Evolutionary conservation across 306 rosid genomes (phyloP).

Genomic region (Prunus davidiana): DNA sequence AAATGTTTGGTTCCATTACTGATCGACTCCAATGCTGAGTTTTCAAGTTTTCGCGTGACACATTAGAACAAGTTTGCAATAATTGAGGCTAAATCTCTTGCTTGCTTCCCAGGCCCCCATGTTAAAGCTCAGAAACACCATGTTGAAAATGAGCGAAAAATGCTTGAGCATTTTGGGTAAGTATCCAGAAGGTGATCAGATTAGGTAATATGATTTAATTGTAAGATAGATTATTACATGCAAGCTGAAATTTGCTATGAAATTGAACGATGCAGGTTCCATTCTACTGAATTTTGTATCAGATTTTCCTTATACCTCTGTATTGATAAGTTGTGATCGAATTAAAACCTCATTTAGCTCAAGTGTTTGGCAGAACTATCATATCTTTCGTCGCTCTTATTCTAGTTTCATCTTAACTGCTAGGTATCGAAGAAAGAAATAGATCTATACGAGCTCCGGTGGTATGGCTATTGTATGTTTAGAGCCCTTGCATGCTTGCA

Average conservation of each 20-base stretch:
- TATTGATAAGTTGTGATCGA: neutral
- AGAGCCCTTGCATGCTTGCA: slow-evolving; percentile 20
- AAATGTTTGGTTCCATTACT: too few species aligned
- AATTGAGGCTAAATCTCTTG: neutral
- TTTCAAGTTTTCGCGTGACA: too few species aligned
- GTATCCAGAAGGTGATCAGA: slow-evolving; percentile 6
- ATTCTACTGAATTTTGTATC: neutral
- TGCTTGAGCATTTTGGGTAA: slow-evolving; percentile 42
- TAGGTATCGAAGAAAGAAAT: slow-evolving; percentile 18
- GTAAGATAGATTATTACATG: too few species aligned
- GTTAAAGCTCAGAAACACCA: slow-evolving; percentile 36
- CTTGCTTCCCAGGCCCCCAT: slow-evolving; percentile 32
- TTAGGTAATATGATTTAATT: neutral
- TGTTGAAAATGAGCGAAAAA: slow-evolving; percentile 29
- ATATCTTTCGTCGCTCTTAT: neutral
- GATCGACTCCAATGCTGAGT: too few species aligned
- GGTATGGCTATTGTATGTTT: slow-evolving; percentile 27
- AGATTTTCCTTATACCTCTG: neutral
- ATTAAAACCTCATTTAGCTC: neutral
- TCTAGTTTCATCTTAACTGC: neutral
- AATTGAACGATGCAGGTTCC: neutral
- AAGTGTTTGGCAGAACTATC: neutral
- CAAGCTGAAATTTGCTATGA: too few species aligned
- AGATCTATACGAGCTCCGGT: slow-evolving; percentile 18
- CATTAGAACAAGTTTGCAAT: neutral